Evolutionary conservation across 23 red algal species (phyloP), one percentile per base, ranked within the genome.

Genomic region (Gracilaria domingensis): DNA sequence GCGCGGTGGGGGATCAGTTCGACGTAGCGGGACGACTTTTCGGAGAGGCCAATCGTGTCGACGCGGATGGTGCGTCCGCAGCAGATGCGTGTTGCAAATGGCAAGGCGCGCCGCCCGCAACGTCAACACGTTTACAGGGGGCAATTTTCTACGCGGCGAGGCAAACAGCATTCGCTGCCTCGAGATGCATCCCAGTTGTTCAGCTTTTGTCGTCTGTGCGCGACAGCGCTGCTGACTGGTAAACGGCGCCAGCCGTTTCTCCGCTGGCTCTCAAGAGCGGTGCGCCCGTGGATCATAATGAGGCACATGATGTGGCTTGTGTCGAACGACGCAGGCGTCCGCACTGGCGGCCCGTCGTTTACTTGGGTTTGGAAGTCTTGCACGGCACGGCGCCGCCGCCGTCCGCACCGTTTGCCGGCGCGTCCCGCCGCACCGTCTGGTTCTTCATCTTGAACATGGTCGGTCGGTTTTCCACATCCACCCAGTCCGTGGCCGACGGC

Each of bases 381-480:
- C n/a, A n/a, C n/a, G n/a, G n/a, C n/a, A n/a, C 59, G 59, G 8
- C 29, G 59, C 2, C 24, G 59, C 21, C 1, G 11, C 0, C 18
- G 59, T 0, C 8, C 32, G 32, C 64, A 24, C 8, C 1, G 30
- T 37, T 12, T 32, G 30, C 0, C 64, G 64, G 12, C 51, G 9
- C 51, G 32, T 69, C 64, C 0, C 28, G 11, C 5, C 7, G 0
- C 38, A 51, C 17, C 8, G 42, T 30, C 72, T 77, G 72, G 8
- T 51, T 51, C 72, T 50, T 77, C 42, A 28, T 48, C 40, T 51
- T 45, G 30, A 77, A 12, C 42, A 29, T 25, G 20, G 72, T 30
- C n/a, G 69, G 36, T 4, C 67, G 26, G 66, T 87, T 87, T 20
- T 59, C n/a, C 20, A 20, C n/a, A 28, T 87, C 84, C 16, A 87